These are phyloP conservation scores for Sphagnurus paluster DNA, from an alignment of 1,284 basidiomycete species.

Conservation along the genomic window DNA sequence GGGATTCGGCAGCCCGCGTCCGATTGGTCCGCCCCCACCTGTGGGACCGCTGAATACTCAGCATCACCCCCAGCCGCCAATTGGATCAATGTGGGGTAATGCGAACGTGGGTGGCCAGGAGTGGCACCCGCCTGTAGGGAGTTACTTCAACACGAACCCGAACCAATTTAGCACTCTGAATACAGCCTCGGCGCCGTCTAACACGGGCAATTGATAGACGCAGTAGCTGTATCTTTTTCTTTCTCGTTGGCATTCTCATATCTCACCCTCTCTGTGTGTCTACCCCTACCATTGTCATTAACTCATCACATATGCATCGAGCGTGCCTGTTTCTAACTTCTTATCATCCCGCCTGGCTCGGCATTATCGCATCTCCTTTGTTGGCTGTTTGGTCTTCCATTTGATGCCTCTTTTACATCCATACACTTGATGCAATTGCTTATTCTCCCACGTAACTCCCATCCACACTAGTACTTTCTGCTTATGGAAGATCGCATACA, in stretches of 20 bases:
- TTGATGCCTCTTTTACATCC: background rate
- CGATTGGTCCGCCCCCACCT: constrained; percentile 18
- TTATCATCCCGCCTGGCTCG: background rate
- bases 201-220: constrained; percentile 44
- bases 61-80: constrained; percentile 15
- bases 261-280: constrained; percentile 1
- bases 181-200: constrained; percentile 49
- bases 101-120: constrained; percentile 26
- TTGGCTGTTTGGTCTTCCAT: constrained; percentile 1
- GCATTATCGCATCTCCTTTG: constrained; percentile 1
- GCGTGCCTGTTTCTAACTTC: background rate
- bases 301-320: constrained; percentile 13
- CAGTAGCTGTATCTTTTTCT: background rate
- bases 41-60: constrained; percentile 19
- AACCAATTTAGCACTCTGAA: constrained; percentile 43
- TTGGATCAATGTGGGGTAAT: constrained; percentile 19
- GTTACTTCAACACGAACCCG: constrained; percentile 38
- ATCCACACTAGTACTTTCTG: constrained; percentile 12
- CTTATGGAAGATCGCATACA: constrained; percentile 19
- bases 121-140: constrained; percentile 47
- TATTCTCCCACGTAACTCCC: constrained; percentile 14
- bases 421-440: constrained; percentile 17
- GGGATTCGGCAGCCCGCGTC: constrained; percentile 18
- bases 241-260: background rate
- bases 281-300: background rate